Evolutionary conservation across 2,329 filamentous ascomycete genomes (phyloP).

Genomic region (Apiospora kogelbergensis): DNA sequence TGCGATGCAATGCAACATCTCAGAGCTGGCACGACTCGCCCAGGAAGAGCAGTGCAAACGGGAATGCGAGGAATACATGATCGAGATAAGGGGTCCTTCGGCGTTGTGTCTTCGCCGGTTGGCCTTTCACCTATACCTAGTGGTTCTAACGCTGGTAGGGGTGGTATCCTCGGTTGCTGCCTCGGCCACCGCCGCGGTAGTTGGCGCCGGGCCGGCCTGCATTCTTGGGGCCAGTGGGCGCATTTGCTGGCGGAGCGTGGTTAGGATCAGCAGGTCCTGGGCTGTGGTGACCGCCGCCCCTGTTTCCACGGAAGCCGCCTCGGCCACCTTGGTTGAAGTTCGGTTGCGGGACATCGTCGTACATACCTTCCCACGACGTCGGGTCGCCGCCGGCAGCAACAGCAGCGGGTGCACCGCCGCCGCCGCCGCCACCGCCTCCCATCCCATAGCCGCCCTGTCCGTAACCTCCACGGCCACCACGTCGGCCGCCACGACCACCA

Average conservation of each 20-base stretch:
- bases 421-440: constrained; percentile 38
- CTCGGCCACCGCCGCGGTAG: constrained; percentile 86
- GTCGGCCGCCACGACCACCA: constrained; percentile 23
- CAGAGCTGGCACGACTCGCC: not conserved
- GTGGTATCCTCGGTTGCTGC: constrained; percentile 74
- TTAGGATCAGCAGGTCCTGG: constrained; percentile 48
- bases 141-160: constrained; percentile 54
- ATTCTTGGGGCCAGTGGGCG: constrained; percentile 95
- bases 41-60: not conserved
- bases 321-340: constrained; percentile 55
- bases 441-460: constrained; percentile 26
- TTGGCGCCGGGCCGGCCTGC: constrained; percentile 88
- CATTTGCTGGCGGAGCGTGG: constrained; percentile 71
- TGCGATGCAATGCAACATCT: not conserved
- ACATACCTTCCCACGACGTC: constrained; percentile 98
- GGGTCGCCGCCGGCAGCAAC: constrained; percentile 60
- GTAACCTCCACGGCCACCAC: constrained; percentile 25
- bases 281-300: constrained; percentile 36
- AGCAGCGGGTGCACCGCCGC: constrained; percentile 35
- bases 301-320: constrained; percentile 39
- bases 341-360: constrained; percentile 89
- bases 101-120: not conserved
- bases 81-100: not conserved
- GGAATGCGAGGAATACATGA: not conserved
- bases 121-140: not conserved